Percentiles rank a stretch among this genome's conserved stretches.
phyloP scores from a whole-genome alignment of 495 filamentous ascomycete genomes.

The Lophiotrema nucula region DNA sequence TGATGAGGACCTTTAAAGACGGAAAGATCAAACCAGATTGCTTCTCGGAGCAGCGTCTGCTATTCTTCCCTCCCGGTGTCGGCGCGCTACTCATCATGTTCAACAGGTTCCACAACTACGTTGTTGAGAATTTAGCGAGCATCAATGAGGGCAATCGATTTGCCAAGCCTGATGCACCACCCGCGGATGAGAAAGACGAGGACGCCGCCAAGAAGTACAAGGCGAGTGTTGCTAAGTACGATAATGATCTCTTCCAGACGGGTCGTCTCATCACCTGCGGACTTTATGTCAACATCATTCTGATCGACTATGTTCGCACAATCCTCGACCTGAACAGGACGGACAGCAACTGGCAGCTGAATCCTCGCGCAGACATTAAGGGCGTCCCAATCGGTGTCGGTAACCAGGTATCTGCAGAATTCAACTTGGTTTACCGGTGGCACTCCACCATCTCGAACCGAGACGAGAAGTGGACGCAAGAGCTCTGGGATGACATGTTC shows the following conservation, averaged over 20 bases:
- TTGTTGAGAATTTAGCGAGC: constrained; percentile 52
- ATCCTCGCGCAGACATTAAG: constrained; percentile 44
- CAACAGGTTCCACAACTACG: constrained; percentile 53
- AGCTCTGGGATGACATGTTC: constrained; percentile 50
- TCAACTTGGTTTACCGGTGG: constrained; percentile 73
- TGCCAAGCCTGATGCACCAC: constrained; percentile 35
- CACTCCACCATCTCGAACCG: constrained; percentile 62
- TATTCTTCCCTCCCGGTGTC: constrained; percentile 84
- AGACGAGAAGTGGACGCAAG: constrained; percentile 66
- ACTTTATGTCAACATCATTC: constrained; percentile 45
- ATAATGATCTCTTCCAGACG: constrained; percentile 46
- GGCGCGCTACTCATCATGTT: constrained; percentile 66
- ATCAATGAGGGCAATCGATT: constrained; percentile 64
- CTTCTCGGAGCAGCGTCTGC: constrained; percentile 72
- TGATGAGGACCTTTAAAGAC: constrained; percentile 73
- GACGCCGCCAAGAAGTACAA: constrained; percentile 20
- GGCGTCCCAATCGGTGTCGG: constrained; percentile 48
- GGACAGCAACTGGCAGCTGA: constrained; percentile 42
- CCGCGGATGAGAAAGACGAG: constrained; percentile 20
- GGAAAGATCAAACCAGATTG: constrained; percentile 82
- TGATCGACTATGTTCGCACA: constrained; percentile 46
- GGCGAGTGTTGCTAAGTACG: constrained; percentile 29
- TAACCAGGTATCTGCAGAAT: constrained; percentile 70
- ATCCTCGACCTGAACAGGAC: constrained; percentile 45
- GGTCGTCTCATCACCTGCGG: constrained; percentile 44